Base-by-base conservation (phyloP, 192 early-diverging fungal genomes). In the Funneliformis geosporum region DNA sequence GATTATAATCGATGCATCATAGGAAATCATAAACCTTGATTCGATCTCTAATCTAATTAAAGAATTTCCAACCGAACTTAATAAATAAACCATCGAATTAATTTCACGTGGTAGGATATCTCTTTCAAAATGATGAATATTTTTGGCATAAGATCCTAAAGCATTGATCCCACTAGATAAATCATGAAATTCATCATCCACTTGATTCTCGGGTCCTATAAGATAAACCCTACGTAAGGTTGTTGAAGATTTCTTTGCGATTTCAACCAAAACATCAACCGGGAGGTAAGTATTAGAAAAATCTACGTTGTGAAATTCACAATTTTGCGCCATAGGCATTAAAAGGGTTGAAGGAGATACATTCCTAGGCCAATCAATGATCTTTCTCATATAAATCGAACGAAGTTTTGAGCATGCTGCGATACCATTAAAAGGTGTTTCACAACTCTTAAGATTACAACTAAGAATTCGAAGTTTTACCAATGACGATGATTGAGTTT, bases 271-370 rank as follows among this genome's bases (percentile, higher is more conserved):
- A 18, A 79, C 66, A 42, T 40, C 67, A 61, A 12, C 77, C 5
- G 77, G 77, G 12, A 79, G 46, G 12, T 18, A 7, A 28, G 77
- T 71, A 38, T 28, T 18, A 16, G 66, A 39, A 60, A 79, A 79
- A 79, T 79, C 77, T 21, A 79, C n/a, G 38, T 79, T 79, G 43
- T 79, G 77, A 68, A 79, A 79, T 47, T 38, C 46, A 61, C 77
- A 79, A 43, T 69, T 69, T 68, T 12, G 39, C 1, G 77, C 77
- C 4, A 79, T 59, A 0, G 77, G 77, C 77, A 79, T 79, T 42
- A 79, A 42, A 44, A 76, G 39, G 23, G 25, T 16, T 70, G 66
- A 68, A 27, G 12, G 4, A 16, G 77, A 25, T 39, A 60, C 12
- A 39, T 70, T 39, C 2, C 11, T 5, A 9, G 43, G 10, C 38